Conservation (phyloP, 2,329 filamentous ascomycete genomes). For the Chalaropsis thielavioides region DNA sequence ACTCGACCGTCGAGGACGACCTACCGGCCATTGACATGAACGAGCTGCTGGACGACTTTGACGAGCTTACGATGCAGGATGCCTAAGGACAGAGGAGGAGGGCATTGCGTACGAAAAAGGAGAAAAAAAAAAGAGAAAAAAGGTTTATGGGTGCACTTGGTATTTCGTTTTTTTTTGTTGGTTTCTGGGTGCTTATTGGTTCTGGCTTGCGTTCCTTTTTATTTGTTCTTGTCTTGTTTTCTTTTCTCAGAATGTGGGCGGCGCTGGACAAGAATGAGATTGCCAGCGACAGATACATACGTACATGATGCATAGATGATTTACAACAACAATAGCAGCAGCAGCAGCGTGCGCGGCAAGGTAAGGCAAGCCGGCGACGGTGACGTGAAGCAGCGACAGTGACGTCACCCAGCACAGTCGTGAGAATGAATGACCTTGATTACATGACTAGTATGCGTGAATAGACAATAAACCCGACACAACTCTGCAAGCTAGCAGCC, state of each 20-base stretch:
- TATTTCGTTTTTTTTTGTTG: slow-evolving; percentile 2
- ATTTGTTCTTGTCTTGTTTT: not conserved
- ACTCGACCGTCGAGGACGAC: slow-evolving; percentile 47
- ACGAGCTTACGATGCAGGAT: slow-evolving; percentile 64
- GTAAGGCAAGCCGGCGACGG: no score
- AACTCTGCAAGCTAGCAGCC: no score
- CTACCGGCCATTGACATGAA: slow-evolving; percentile 61
- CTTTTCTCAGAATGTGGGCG: no score
- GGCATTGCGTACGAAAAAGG: no score
- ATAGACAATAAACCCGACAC: not conserved
- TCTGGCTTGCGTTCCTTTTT: slow-evolving; percentile 2
- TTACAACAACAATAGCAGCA: no score
- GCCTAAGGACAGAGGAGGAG: slow-evolving; percentile 21
- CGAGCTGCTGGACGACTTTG: slow-evolving; percentile 80
- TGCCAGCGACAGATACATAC: not conserved
- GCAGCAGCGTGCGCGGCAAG: no score
- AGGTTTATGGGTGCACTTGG: not conserved
- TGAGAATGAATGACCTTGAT: not conserved
- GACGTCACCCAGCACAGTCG: not conserved
- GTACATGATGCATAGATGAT: slow-evolving; percentile 1
- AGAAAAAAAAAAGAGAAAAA: not conserved
- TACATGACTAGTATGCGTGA: not conserved
- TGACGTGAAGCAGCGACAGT: no score
- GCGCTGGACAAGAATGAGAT: no score
- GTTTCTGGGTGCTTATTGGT: slow-evolving; percentile 2